Evolutionary conservation across 228 moss, liverwort and hornwort species (phyloP), one percentile per base, ranked within the genome.

Genomic region (Sphagnum fallax): DNA sequence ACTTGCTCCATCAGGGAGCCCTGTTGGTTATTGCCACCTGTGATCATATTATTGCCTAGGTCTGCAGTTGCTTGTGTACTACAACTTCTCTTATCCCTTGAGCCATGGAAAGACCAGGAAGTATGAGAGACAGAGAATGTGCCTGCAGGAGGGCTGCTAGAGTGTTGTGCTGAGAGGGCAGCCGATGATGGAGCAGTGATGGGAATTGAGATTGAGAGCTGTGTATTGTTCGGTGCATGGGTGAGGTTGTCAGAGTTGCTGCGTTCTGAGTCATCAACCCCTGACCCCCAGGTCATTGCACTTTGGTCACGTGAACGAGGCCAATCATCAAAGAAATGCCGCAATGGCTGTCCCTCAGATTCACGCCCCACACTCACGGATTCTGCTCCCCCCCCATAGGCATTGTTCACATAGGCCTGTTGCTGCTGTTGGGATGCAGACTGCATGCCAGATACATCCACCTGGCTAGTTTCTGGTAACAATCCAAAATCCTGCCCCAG

Each of bases 61-160:
- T 69, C 71, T 86, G 73, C 66, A 70, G 81, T 60, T 83, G 79
- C 64, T 71, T 72, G 61, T 80, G 65, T 73, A 67, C 66, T 63
- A 83, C 87, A 74, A 81, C 61, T 53, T 82, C 85, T 69, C 88
- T 82, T 76, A 88, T 87, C 77, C 88, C 85, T 88, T 87, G 85
- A 82, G 85, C 90, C 87, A 93, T 90, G 81, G 86, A 94, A 79
- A 94, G 98, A 91, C 94, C 94, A 85, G 94, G 92, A 87, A 90
- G 90, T 81, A 32, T 32, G 3, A 32, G 94, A 98, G 76, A 94
- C 86, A 92, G 90, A 89, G 87, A 91, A 93, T 94, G 93, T 98
- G 92, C 98, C 98, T 98, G 90, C 87, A 90, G 98, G 92, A 71
- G 98, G 94, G 81, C 98, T 98, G 87, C 93, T 94, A 75, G 90